Conservation (phyloP, 1,284 basidiomycete genomes). For the Exobasidium rhododendri region DNA sequence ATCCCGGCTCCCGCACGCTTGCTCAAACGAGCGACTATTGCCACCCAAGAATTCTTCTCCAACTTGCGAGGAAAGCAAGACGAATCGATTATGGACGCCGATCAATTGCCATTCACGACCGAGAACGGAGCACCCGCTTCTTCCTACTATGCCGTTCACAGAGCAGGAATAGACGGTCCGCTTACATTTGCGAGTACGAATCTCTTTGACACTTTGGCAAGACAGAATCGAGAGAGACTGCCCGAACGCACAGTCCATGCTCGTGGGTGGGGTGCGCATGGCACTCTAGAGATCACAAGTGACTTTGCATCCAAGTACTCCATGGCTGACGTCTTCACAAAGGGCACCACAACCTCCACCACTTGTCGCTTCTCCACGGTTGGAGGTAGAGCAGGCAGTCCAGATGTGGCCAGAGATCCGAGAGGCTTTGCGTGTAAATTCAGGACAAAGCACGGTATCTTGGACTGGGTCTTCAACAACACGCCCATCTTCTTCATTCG, state of each 20-base stretch:
- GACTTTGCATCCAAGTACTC: slow-evolving; percentile 11
- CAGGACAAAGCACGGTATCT: slow-evolving; percentile 24
- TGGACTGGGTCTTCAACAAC: slow-evolving; percentile 32
- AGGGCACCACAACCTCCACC: slow-evolving; percentile 26
- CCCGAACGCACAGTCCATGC: slow-evolving; percentile 76
- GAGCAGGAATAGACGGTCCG: slow-evolving; percentile 11
- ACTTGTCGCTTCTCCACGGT: slow-evolving; percentile 59
- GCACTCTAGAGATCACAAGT: slow-evolving; percentile 69
- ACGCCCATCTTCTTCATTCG: slow-evolving; percentile 43
- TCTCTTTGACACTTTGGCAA: slow-evolving; percentile 58
- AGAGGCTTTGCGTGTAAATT: slow-evolving; percentile 43
- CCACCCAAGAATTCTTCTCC: too few species aligned
- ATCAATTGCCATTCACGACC: too few species aligned
- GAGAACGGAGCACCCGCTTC: slow-evolving; percentile 13
- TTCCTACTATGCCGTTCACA: slow-evolving; percentile 4
- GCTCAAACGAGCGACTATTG: too few species aligned
- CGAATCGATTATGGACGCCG: too few species aligned
- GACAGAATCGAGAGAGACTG: slow-evolving; percentile 88
- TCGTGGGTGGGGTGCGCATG: slow-evolving; percentile 69
- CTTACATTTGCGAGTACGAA: slow-evolving; percentile 9
- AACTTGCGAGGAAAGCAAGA: too few species aligned
- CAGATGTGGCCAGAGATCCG: slow-evolving; percentile 25
- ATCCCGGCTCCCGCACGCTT: too few species aligned
- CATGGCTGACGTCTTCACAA: slow-evolving; percentile 24
- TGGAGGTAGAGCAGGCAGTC: slow-evolving; percentile 67